These are phyloP conservation scores for Chytridiales sp. DNA, from an alignment of 371 early-diverging fungal species.

Conservation along the genomic window DNA sequence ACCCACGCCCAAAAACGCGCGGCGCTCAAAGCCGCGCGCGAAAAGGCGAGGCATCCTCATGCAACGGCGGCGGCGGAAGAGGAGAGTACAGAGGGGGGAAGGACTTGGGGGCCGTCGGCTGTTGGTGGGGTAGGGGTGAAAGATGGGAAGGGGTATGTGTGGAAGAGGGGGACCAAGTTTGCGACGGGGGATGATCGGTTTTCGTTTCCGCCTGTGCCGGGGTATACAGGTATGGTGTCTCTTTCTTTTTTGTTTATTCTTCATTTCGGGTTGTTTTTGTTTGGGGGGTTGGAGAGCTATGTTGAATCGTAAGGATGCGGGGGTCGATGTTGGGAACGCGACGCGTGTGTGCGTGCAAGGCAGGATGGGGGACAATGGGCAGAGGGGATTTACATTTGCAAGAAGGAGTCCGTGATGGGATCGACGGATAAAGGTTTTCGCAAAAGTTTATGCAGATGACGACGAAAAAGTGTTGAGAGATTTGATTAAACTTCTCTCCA, in stretches of 20 bases:
- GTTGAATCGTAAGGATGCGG: no score
- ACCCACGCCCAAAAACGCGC: constrained; percentile 22
- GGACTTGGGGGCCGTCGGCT: neutral
- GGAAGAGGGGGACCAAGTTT: constrained; percentile 41
- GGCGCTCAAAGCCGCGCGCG: constrained; percentile 7
- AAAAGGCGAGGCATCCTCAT: no score
- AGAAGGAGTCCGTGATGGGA: neutral
- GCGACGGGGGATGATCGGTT: constrained; percentile 55
- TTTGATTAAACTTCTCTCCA: neutral
- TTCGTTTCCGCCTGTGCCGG: constrained; percentile 55
- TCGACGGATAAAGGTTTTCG: neutral
- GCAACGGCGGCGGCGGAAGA: neutral
- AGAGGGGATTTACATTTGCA: no score
- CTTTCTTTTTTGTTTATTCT: neutral
- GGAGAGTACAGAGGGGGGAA: constrained; percentile 3
- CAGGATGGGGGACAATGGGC: no score
- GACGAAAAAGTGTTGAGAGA: no score
- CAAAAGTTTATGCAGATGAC: neutral
- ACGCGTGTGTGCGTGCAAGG: no score
- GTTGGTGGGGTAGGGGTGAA: constrained; percentile 1
- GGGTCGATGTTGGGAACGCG: no score
- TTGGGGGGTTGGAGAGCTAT: no score
- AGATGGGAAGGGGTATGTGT: constrained; percentile 33
- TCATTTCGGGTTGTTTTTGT: no score
- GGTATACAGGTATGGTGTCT: constrained; percentile 45